Evolutionary conservation across 2,329 filamentous ascomycete genomes (phyloP).

Genomic region (Colletotrichum endophyticum): DNA sequence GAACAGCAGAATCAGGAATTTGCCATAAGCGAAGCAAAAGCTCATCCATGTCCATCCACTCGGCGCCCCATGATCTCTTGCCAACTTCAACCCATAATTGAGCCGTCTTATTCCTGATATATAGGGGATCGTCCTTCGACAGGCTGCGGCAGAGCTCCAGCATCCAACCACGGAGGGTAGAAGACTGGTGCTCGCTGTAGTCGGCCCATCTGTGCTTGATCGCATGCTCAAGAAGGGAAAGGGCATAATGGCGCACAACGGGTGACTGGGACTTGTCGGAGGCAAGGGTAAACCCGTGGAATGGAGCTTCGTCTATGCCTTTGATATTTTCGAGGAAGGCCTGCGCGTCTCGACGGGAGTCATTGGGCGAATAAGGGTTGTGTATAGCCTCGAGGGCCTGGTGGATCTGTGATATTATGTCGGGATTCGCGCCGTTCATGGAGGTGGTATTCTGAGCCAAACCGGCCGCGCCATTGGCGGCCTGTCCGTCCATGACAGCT

Average conservation of each 20-base stretch:
- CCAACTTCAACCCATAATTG: conserved; percentile 95
- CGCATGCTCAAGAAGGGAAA: conserved; percentile 89
- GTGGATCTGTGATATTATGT: conserved; percentile 71
- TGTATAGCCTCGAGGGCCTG: conserved; percentile 89
- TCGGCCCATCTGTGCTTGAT: conserved; percentile 85
- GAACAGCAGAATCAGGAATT: conserved; percentile 61
- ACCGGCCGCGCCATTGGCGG: conserved; percentile 36
- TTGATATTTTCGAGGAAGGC: conserved; percentile 88
- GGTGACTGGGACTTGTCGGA: conserved; percentile 76
- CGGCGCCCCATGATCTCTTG: conserved; percentile 89
- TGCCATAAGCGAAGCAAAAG: conserved; percentile 86
- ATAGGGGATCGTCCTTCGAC: conserved; percentile 75
- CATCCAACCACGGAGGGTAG: conserved; percentile 76
- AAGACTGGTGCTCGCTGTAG: conserved; percentile 71
- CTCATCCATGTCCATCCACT: conserved; percentile 95
- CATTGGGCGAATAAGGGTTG: conserved; percentile 79
- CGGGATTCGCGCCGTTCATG: conserved; percentile 42
- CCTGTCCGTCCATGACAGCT: conserved; percentile 34
- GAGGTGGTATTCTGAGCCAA: conserved; percentile 25
- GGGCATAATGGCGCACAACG: conserved; percentile 89
- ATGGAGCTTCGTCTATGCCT: conserved; percentile 76
- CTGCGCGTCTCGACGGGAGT: conserved; percentile 81
- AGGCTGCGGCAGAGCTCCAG: conserved; percentile 78
- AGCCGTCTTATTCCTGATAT: conserved; percentile 90
- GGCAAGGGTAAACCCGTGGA: conserved; percentile 84